A percentile compares a stretch with the other conserved stretches of the same genome.
Evolutionary conservation across 345 rosid species (phyloP).

Genomic region (Physaria fendleri): DNA sequence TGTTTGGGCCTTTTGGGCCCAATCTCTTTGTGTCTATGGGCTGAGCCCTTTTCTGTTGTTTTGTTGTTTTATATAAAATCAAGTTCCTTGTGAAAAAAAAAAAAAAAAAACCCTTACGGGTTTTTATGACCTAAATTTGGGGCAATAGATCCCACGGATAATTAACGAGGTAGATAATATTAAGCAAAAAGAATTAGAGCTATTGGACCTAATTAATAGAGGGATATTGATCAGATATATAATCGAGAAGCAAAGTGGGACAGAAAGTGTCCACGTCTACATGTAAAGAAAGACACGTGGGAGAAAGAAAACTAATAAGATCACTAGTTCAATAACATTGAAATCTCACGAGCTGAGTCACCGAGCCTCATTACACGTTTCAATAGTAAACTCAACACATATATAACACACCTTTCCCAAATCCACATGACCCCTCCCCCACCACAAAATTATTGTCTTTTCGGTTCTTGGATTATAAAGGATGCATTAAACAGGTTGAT

Average conservation of each 20-base stretch:
- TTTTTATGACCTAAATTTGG: too few relatives aligned
- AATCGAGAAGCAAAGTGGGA: background rate
- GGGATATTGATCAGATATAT: too few relatives aligned
- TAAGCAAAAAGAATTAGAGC: too few relatives aligned
- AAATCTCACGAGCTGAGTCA: constrained; percentile 22
- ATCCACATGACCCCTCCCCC: constrained; percentile 5
- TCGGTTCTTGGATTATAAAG: constrained; percentile 12
- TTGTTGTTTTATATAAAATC: too few relatives aligned
- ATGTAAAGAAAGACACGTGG: constrained; percentile 5
- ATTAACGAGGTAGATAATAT: too few relatives aligned
- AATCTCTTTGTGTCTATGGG: too few relatives aligned
- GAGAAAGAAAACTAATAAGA: background rate
- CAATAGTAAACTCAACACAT: constrained; percentile 22
- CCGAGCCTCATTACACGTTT: constrained; percentile 25
- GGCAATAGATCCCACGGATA: too few relatives aligned
- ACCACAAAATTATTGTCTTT: background rate
- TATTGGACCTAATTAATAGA: too few relatives aligned
- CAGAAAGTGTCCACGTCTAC: constrained; percentile 14
- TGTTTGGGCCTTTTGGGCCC: too few relatives aligned
- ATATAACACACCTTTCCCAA: constrained; percentile 16
- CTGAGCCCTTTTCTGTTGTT: too few relatives aligned
- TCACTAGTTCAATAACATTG: background rate
- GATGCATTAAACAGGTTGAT: background rate
- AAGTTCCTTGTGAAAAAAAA: too few relatives aligned
- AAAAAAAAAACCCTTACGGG: too few relatives aligned